phyloP scores from a whole-genome alignment of 768 basidiomycete species.

The Boletus coccyginus region DNA sequence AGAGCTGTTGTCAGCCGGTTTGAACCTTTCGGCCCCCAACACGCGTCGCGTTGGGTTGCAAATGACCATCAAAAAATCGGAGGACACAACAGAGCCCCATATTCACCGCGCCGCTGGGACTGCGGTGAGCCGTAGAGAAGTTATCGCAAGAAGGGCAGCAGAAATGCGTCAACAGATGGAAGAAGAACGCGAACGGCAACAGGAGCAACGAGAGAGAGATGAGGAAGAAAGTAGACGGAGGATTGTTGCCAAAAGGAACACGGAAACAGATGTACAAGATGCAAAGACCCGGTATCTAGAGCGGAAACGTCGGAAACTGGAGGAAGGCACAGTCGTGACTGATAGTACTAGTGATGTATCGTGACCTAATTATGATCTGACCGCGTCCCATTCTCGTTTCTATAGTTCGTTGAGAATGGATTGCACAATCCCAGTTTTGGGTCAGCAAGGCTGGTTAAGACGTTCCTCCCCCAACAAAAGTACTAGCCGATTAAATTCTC shows the following conservation, averaged over 20 bases:
- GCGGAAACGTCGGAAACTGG: conserved; percentile 76
- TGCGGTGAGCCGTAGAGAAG: conserved; percentile 77
- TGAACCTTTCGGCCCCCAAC: conserved; percentile 85
- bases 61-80: conserved; percentile 23
- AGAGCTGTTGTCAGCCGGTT: conserved; percentile 84
- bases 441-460: conserved; percentile 17
- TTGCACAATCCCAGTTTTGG: not conserved
- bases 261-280: conserved; percentile 66
- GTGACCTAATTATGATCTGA: conserved; percentile 1
- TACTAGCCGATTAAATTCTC: conserved; percentile 50
- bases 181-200: conserved; percentile 62
- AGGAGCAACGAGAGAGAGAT: conserved; percentile 52
- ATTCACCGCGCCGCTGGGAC: conserved; percentile 78
- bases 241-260: conserved; percentile 72
- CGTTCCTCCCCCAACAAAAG: conserved; percentile 39
- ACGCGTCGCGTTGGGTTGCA: conserved; percentile 65
- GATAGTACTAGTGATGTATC: conserved; percentile 6
- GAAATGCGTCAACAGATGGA: conserved; percentile 80
- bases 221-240: conserved; percentile 67
- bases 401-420: not conserved
- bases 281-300: conserved; percentile 74
- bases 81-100: conserved; percentile 35
- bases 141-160: conserved; percentile 75
- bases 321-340: conserved; percentile 30
- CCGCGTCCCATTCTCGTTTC: not conserved